phyloP scores from a whole-genome alignment of 768 basidiomycete species.

The Naematelia encephala region DNA sequence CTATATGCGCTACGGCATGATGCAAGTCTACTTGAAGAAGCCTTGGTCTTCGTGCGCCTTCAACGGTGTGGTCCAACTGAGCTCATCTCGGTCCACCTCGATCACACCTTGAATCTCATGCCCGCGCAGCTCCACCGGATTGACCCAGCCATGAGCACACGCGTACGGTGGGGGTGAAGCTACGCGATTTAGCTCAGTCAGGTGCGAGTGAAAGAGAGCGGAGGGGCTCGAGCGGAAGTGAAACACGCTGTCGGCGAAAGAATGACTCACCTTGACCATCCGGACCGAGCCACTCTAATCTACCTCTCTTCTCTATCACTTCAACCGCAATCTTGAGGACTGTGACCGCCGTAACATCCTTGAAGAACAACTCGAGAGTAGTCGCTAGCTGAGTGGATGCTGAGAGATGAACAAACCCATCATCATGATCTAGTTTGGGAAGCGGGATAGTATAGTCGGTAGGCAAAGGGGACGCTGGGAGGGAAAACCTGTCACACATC shows the following conservation, averaged over 20 bases:
- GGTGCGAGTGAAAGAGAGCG: too few species aligned
- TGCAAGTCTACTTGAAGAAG: not conserved
- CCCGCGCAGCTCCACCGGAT: not conserved
- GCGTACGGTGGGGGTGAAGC: not conserved
- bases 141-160: not conserved
- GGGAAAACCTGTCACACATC: conserved; percentile 31
- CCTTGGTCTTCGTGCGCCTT: not conserved
- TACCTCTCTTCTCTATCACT: not conserved
- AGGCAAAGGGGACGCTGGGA: conserved; percentile 48
- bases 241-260: not conserved
- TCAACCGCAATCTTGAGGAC: not conserved
- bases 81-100: not conserved
- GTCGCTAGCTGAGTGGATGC: conserved; percentile 50
- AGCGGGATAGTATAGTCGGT: conserved; percentile 51
- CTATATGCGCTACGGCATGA: not conserved
- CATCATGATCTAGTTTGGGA: conserved; percentile 52
- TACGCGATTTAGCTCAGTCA: too few species aligned
- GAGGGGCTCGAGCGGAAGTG: not conserved
- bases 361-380: conserved; percentile 54
- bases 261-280: not conserved
- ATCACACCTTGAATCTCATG: not conserved
- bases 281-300: not conserved
- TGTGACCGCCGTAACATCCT: conserved; percentile 31
- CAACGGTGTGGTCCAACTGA: not conserved
- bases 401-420: conserved; percentile 57